Percentiles rank a stretch among this genome's conserved stretches.
These are phyloP conservation scores for Coemansia erecta DNA, from an alignment of 192 early-diverging fungal genomes.

Conservation along the genomic window DNA sequence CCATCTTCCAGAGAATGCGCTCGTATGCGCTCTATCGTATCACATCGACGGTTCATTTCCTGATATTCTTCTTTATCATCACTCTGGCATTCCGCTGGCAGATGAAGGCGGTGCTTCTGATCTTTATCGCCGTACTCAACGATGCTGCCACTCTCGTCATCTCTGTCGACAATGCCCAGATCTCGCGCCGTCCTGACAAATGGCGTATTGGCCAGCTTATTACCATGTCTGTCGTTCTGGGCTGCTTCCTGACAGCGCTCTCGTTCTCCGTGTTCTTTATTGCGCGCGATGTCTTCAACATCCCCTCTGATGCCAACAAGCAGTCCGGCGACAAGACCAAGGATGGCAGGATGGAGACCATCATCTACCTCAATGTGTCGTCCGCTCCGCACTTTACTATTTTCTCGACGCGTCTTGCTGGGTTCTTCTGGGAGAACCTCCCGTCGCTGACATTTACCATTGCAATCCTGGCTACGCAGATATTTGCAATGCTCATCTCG, in stretches of 20 bases:
- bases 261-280: slow-evolving; percentile 86
- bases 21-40: slow-evolving; percentile 93
- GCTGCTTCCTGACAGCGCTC: slow-evolving; percentile 66
- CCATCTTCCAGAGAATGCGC: slow-evolving; percentile 95
- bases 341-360: slow-evolving; percentile 65
- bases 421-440: slow-evolving; percentile 85
- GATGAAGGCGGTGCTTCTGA: slow-evolving; percentile 75
- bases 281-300: slow-evolving; percentile 61
- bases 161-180: slow-evolving; percentile 89
- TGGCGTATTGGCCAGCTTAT: slow-evolving; percentile 93
- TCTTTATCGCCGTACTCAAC: slow-evolving; percentile 89
- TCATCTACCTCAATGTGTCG: slow-evolving; percentile 93
- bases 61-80: slow-evolving; percentile 94
- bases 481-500: slow-evolving; percentile 84
- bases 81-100: slow-evolving; percentile 78
- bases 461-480: slow-evolving; percentile 84
- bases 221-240: slow-evolving; percentile 76
- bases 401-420: slow-evolving; percentile 84
- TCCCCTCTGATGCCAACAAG: slow-evolving; percentile 47
- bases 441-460: slow-evolving; percentile 77
- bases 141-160: slow-evolving; percentile 92
- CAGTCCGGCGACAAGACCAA: slow-evolving; percentile 48
- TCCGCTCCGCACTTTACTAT: slow-evolving; percentile 92
- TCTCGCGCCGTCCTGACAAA: slow-evolving; percentile 87
- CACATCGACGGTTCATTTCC: slow-evolving; percentile 92